phyloP scores from a whole-genome alignment of 164 flowering plant species.

The Dillenia turbinata region DNA sequence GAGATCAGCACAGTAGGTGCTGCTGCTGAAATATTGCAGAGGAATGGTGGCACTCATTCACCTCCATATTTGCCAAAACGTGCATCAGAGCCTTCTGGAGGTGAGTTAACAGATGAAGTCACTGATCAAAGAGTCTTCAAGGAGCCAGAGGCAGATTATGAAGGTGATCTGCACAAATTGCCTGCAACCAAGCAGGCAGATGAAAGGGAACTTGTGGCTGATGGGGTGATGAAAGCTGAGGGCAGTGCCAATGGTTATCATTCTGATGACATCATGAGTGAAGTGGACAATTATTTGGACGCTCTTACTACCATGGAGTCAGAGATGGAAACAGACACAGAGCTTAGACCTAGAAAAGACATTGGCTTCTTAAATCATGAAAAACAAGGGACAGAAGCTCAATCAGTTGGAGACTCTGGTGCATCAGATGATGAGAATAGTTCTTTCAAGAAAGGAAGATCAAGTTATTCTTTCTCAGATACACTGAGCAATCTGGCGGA shows the following conservation, averaged over 20 bases:
- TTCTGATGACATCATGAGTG: conserved; percentile 75
- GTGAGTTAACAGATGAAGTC: conserved; percentile 20
- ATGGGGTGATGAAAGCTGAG: conserved; percentile 30
- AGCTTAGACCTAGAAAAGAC: conserved; percentile 33
- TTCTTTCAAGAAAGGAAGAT: conserved; percentile 34
- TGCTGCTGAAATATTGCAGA: conserved; percentile 18
- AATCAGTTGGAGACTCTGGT: conserved; percentile 46
- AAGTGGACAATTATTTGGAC: conserved; percentile 76
- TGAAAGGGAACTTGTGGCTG: conserved; percentile 34
- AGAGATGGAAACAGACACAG: conserved; percentile 72
- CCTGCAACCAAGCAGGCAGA: conserved; percentile 18
- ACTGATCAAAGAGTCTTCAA: conserved; percentile 13
- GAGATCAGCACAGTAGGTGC: conserved; percentile 45
- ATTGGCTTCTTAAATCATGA: conserved; percentile 12
- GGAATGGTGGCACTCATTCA: conserved; percentile 21
- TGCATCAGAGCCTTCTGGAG: conserved; percentile 15
- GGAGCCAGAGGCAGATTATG: conserved; percentile 19
- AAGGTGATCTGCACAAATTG: conserved; percentile 19
- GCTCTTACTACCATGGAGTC: conserved; percentile 82
- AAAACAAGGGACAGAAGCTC: conserved; percentile 31
- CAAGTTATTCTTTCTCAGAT: conserved; percentile 40
- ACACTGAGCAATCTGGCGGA: conserved; percentile 35
- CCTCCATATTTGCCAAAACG: conserved; percentile 31
- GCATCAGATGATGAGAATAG: conserved; percentile 49
- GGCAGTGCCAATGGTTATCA: conserved; percentile 28